These are phyloP conservation scores for Diaporthe nobilis DNA, from an alignment of 2,329 filamentous ascomycete species.

Conservation along the genomic window DNA sequence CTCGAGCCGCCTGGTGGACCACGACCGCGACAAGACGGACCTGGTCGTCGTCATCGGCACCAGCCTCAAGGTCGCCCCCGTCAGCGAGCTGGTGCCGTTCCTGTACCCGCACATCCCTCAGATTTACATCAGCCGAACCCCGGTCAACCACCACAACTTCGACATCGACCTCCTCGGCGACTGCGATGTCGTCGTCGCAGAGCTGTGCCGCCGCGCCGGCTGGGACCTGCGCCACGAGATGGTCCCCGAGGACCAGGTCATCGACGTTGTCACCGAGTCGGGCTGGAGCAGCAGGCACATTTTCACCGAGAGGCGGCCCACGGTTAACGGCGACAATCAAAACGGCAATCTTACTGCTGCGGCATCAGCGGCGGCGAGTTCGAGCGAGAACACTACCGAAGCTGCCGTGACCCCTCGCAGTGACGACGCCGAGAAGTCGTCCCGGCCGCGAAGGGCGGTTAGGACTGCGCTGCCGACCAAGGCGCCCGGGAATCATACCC, in stretches of 20 bases:
- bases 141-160: constrained; percentile 91
- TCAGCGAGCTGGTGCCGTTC: constrained; percentile 89
- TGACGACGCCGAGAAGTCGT: not conserved
- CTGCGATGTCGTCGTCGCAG: constrained; percentile 90
- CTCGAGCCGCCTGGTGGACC: constrained; percentile 81
- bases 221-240: constrained; percentile 89
- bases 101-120: constrained; percentile 86
- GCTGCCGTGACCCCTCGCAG: not conserved
- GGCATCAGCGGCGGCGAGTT: not conserved
- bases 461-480: constrained; percentile 23
- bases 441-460: not conserved
- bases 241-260: constrained; percentile 76
- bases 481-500: not conserved
- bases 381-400: not conserved
- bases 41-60: constrained; percentile 97
- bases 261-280: constrained; percentile 68
- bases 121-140: constrained; percentile 89
- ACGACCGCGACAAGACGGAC: constrained; percentile 85
- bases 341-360: not conserved
- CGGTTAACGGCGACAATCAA: not conserved
- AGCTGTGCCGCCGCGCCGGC: constrained; percentile 84
- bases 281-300: constrained; percentile 61
- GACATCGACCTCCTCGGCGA: constrained; percentile 97
- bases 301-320: constrained; percentile 50
- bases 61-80: constrained; percentile 93